Evolutionary conservation across 306 rosid genomes (phyloP), one percentile per base, ranked within the genome.

Genomic region (Neltuma alba): DNA sequence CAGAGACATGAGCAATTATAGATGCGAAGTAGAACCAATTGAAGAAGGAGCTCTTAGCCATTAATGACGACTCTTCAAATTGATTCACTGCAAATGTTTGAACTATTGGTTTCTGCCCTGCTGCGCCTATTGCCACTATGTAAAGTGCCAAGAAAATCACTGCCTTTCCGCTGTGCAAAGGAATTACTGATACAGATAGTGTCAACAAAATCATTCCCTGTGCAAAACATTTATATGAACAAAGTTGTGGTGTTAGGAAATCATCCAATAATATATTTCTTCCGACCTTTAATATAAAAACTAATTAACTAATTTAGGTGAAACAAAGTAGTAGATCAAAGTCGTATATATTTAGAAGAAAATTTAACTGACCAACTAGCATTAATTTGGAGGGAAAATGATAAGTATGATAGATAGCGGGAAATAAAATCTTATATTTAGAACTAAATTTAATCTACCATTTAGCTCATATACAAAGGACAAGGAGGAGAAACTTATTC

Each of bases 41-140:
- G 65, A 58, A 58, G 65, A 58, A 58, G 34, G 65, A 58, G 20
- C 65, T 27, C 36, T 58, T 58, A 13, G 20, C 65, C 15, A 27
- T 58, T 6, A 66, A 36, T 6, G 83, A 45, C 9, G 70, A 60
- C 50, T 89, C 89, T 15, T 83, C 87, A 18, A 89, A 87, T 69
- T 89, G 90, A 38, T 87, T 90, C 9, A 90, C 92, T 3, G 90
- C 90, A 74, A 89, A 89, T 2, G 92, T 87, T 60, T 85, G 90
- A 6, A 82, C 83, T 5, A 88, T 76, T 2, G 92, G 90, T 73
- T 72, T 85, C 54, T 83, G 92, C 0, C 90, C 92, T 0, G 89
- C 92, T 83, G 81, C 81, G 0, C 90, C 92, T 5, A 89, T 57
- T 2, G 92, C 44, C 6, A 89, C 1, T 38, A 76, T 45, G 81